Evolutionary conservation across 2,329 filamentous ascomycete genomes (phyloP).

Genomic region (Dothiorella sarmentorum): DNA sequence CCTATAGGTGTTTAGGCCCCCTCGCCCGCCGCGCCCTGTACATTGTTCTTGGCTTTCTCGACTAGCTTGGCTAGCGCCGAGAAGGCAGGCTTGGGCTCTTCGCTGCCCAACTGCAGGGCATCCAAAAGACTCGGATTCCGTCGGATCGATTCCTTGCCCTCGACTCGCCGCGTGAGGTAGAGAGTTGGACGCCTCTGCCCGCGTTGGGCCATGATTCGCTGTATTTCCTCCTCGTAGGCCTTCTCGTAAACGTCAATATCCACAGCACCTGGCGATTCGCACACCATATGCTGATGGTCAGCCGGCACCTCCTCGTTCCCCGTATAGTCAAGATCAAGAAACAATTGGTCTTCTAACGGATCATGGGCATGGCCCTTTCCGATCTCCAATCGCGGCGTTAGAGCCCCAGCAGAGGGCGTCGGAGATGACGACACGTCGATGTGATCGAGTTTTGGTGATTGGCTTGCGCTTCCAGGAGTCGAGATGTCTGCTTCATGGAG

Average conservation of each 20-base stretch:
- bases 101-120: conserved; percentile 30
- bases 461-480: not conserved
- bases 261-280: conserved; percentile 78
- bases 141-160: conserved; percentile 41
- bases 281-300: conserved; percentile 54
- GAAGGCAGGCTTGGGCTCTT: conserved; percentile 32
- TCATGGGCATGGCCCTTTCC: conserved; percentile 61
- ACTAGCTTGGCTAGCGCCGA: conserved; percentile 30
- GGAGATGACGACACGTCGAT: not conserved
- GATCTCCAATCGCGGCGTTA: conserved; percentile 1
- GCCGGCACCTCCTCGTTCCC: conserved; percentile 32
- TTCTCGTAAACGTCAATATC: conserved; percentile 87
- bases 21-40: not conserved
- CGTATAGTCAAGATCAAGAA: conserved; percentile 74
- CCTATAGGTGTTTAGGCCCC: conserved; percentile 5
- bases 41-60: conserved; percentile 31
- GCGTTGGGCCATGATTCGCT: conserved; percentile 59
- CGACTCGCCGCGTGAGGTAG: conserved; percentile 52
- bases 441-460: conserved; percentile 10
- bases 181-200: conserved; percentile 51
- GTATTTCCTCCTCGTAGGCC: conserved; percentile 79
- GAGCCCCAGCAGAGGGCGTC: not conserved
- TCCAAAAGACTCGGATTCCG: conserved; percentile 28
- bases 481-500: conserved; percentile 20
- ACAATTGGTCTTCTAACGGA: conserved; percentile 61